These are phyloP conservation scores for Phytopythium cucurbitacearum DNA, from an alignment of 352 stramenopile species.

Conservation along the genomic window DNA sequence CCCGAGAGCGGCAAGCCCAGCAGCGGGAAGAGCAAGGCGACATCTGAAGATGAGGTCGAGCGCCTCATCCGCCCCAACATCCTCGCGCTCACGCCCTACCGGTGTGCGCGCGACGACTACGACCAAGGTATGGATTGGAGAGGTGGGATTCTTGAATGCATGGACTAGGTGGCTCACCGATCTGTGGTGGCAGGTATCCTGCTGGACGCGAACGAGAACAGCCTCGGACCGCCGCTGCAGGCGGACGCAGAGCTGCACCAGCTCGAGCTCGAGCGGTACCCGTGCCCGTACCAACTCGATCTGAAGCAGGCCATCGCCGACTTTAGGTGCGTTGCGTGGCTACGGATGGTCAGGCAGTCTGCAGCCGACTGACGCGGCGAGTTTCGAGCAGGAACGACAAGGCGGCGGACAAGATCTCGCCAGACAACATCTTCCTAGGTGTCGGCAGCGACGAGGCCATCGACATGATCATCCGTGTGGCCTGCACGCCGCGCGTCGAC, in stretches of 20 bases:
- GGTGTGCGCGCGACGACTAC: slow-evolving; percentile 97
- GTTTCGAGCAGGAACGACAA: slow-evolving; percentile 35
- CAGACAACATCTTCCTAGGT: slow-evolving; percentile 96
- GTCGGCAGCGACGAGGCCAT: slow-evolving; percentile 98
- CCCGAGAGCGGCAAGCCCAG: slow-evolving; percentile 3
- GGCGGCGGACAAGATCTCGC: slow-evolving; percentile 52
- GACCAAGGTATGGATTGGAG: slow-evolving; percentile 45
- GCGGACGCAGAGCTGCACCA: slow-evolving; percentile 63
- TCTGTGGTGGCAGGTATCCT: slow-evolving; percentile 77
- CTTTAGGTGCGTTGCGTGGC: slow-evolving; percentile 49
- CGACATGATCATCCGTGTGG: slow-evolving; percentile 97
- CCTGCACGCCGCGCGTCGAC: slow-evolving; percentile 90
- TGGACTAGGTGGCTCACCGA: slow-evolving; percentile 1
- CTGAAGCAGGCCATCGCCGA: slow-evolving; percentile 91
- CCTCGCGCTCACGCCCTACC: slow-evolving; percentile 93
- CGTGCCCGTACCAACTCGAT: slow-evolving; percentile 91
- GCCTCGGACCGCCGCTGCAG: slow-evolving; percentile 86
- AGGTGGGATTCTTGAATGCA: not conserved
- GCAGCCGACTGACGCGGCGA: not conserved
- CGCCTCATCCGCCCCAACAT: slow-evolving; percentile 96
- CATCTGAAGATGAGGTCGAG: slow-evolving; percentile 47
- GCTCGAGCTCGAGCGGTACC: slow-evolving; percentile 92
- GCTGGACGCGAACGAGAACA: slow-evolving; percentile 99
- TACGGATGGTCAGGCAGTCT: not conserved
- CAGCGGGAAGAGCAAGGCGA: slow-evolving; percentile 4